A percentile compares a stretch with the other conserved stretches of the same genome.
Evolutionary conservation across 2,329 filamentous ascomycete genomes (phyloP).

Genomic region (Fonsecaea multimorphosa): DNA sequence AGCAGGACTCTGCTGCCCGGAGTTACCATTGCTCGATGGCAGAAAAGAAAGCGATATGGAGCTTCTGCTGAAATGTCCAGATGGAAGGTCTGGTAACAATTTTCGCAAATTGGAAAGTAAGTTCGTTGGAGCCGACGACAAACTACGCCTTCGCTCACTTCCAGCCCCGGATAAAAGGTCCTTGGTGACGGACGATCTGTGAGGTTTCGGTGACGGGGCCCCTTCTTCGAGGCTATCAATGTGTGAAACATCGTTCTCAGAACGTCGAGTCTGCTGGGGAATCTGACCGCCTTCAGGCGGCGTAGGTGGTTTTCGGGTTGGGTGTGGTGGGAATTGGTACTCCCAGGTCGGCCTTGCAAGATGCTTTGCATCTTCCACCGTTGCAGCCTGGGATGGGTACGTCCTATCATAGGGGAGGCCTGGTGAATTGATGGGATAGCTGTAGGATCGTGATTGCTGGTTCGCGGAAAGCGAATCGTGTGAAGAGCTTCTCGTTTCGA

Average conservation of each 20-base stretch:
- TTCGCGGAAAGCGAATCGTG: not conserved
- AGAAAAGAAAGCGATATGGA: constrained; percentile 23
- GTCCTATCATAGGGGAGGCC: not conserved
- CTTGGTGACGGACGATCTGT: constrained; percentile 22
- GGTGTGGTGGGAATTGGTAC: constrained; percentile 7
- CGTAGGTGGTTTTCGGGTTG: constrained; percentile 6
- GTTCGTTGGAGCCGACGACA: constrained; percentile 24
- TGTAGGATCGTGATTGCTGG: not conserved
- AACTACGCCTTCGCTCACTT: constrained; percentile 21
- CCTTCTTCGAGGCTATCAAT: constrained; percentile 1
- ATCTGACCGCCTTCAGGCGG: constrained; percentile 4
- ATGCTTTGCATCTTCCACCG: not conserved
- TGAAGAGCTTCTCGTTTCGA: not conserved
- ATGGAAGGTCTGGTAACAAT: constrained; percentile 32
- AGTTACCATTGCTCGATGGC: constrained; percentile 15
- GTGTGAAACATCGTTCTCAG: constrained; percentile 8
- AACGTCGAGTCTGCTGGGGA: constrained; percentile 1
- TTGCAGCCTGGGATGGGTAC: constrained; percentile 7
- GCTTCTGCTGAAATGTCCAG: constrained; percentile 26
- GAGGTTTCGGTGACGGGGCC: not conserved
- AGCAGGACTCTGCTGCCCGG: constrained; percentile 12
- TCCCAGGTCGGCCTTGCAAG: not conserved
- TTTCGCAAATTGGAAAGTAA: constrained; percentile 30
- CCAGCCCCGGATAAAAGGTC: constrained; percentile 19
- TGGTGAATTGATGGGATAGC: not conserved